phyloP scores from a whole-genome alignment of 495 filamentous ascomycete genomes.

The Articulospora tetracladia region DNA sequence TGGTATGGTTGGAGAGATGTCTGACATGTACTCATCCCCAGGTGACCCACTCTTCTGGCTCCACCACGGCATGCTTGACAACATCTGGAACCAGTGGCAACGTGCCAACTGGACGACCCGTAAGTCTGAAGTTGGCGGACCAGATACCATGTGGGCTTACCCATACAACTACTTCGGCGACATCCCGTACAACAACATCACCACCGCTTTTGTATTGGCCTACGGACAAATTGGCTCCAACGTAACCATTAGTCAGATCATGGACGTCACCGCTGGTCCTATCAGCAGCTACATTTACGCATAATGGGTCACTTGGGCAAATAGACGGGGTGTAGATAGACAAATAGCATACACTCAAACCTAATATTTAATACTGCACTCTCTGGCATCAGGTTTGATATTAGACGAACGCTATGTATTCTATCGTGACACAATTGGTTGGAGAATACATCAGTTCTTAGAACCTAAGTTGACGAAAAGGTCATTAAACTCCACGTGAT shows the following conservation, averaged over 20 bases:
- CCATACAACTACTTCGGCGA: constrained; percentile 32
- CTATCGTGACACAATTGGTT: too few species aligned
- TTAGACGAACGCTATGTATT: too few species aligned
- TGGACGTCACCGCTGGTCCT: constrained; percentile 19
- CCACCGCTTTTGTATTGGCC: constrained; percentile 30
- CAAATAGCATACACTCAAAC: too few species aligned
- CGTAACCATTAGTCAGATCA: constrained; percentile 30
- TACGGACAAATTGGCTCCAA: constrained; percentile 21
- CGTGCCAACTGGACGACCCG: constrained; percentile 23
- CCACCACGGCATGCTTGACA: constrained; percentile 49
- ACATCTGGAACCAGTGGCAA: constrained; percentile 50
- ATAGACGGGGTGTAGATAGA: too few species aligned
- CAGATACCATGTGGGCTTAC: constrained; percentile 29
- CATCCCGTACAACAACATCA: constrained; percentile 31
- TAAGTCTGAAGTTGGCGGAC: constrained; percentile 31
- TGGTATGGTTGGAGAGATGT: constrained; percentile 26
- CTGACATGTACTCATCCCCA: constrained; percentile 29
- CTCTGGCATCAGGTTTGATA: too few species aligned
- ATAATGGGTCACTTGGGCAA: not conserved
- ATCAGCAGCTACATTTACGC: constrained; percentile 1
- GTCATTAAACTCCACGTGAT: too few species aligned
- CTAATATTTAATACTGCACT: too few species aligned
- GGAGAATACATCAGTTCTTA: too few species aligned
- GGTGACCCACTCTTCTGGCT: constrained; percentile 51
- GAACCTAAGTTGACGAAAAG: too few species aligned